Percentiles rank a stretch among this genome's conserved stretches.
phyloP scores from a whole-genome alignment of 225 moss, liverwort and hornwort genomes.

The Sphagnum contortum region DNA sequence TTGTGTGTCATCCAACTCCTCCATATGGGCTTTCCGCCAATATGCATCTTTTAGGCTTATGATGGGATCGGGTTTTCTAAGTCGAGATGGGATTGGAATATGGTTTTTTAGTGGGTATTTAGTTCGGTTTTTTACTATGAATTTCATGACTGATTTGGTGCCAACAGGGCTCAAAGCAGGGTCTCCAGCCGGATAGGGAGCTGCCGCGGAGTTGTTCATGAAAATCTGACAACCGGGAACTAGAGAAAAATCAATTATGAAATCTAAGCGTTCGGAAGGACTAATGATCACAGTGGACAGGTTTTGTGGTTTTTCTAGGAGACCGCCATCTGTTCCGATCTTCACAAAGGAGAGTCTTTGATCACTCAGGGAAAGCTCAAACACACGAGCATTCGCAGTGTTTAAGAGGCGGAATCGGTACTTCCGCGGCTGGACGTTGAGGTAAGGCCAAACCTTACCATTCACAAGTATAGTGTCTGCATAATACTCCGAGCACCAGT shows the following conservation, averaged over 20 bases:
- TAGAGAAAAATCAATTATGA: slow-evolving; percentile 44
- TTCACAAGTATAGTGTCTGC: slow-evolving; percentile 62
- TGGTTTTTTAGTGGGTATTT: background rate
- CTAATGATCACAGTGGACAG: slow-evolving; percentile 11
- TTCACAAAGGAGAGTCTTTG: slow-evolving; percentile 11
- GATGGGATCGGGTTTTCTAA: slow-evolving; percentile 6
- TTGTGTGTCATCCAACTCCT: slow-evolving; percentile 15
- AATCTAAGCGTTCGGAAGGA: slow-evolving; percentile 42
- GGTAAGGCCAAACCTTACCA: slow-evolving; percentile 60
- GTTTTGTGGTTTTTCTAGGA: slow-evolving; percentile 16
- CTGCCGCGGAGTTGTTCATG: slow-evolving; percentile 45
- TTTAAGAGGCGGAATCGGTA: slow-evolving; percentile 58
- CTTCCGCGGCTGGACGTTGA: slow-evolving; percentile 34
- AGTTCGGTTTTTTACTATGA: slow-evolving; percentile 12
- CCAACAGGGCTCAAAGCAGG: slow-evolving; percentile 11
- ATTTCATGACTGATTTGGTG: slow-evolving; percentile 29
- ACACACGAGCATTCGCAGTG: slow-evolving; percentile 50
- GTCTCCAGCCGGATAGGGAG: slow-evolving; percentile 35
- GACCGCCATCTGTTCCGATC: slow-evolving; percentile 58
- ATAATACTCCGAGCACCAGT: slow-evolving; percentile 80
- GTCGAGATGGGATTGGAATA: background rate
- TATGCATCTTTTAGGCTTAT: slow-evolving; percentile 1
- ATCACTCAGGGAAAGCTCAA: slow-evolving; percentile 24
- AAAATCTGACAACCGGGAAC: slow-evolving; percentile 21
- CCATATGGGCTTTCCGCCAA: slow-evolving; percentile 11